A percentile compares a stretch with the other conserved stretches of the same genome.
Conservation (phyloP, 129 eudicot genomes). For the Oenanthe sinensis region DNA sequence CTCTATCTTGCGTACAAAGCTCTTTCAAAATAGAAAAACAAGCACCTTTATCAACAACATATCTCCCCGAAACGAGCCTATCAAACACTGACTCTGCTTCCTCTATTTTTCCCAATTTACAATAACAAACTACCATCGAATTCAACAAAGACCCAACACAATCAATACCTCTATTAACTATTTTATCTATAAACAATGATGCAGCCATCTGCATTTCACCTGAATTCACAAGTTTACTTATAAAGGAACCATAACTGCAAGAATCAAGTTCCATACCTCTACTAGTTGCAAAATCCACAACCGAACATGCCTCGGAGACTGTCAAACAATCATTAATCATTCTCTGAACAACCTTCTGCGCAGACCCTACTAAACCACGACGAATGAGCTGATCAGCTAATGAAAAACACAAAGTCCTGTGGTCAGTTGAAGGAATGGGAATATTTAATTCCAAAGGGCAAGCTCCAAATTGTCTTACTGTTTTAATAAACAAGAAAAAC, state of each 20-base stretch:
- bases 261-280: conserved; percentile 38
- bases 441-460: conserved; percentile 31
- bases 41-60: conserved; percentile 16
- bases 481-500: conserved; percentile 3
- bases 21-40: conserved; percentile 26
- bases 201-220: conserved; percentile 39
- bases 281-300: conserved; percentile 30
- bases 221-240: conserved; percentile 35
- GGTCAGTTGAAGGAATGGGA: conserved; percentile 20
- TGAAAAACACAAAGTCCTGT: conserved; percentile 36
- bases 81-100: conserved; percentile 39
- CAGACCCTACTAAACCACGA: conserved; percentile 38
- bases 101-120: conserved; percentile 41
- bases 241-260: conserved; percentile 23
- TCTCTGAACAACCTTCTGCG: conserved; percentile 35
- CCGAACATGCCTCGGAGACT: conserved; percentile 25
- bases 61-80: conserved; percentile 17
- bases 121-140: conserved; percentile 47
- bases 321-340: conserved; percentile 33
- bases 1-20: conserved; percentile 29
- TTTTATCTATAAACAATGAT: conserved; percentile 29
- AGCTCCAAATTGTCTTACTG: conserved; percentile 17
- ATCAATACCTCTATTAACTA: conserved; percentile 29
- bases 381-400: conserved; percentile 32
- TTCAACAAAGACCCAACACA: conserved; percentile 23